These are phyloP conservation scores for Botrytis medusae DNA, from an alignment of 2,329 filamentous ascomycete genomes.

Conservation along the genomic window DNA sequence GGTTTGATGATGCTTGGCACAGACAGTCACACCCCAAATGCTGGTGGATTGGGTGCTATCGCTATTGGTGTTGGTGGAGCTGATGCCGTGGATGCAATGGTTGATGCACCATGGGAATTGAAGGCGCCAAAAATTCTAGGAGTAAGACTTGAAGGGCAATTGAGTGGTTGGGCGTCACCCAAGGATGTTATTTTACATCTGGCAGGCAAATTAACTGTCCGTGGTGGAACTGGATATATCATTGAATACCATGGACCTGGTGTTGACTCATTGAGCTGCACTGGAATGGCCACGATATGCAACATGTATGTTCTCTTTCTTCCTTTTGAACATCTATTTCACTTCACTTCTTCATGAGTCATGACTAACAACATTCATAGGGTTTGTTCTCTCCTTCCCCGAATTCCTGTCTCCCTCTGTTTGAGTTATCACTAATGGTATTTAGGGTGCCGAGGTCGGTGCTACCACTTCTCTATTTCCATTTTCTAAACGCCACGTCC, in stretches of 20 bases:
- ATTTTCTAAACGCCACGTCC: constrained; percentile 78
- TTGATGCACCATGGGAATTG: constrained; percentile 95
- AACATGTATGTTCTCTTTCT: constrained; percentile 58
- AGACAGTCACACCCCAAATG: constrained; percentile 95
- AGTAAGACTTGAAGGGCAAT: constrained; percentile 77
- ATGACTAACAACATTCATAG: not conserved
- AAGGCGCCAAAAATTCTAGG: constrained; percentile 91
- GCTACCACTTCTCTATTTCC: constrained; percentile 76
- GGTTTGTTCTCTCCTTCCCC: not conserved
- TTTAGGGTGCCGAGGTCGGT: constrained; percentile 76
- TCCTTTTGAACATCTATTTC: not conserved
- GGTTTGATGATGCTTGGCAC: constrained; percentile 99
- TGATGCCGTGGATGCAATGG: constrained; percentile 93
- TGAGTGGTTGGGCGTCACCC: constrained; percentile 87
- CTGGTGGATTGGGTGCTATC: constrained; percentile 88
- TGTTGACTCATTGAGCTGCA: constrained; percentile 83
- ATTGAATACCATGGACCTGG: constrained; percentile 94
- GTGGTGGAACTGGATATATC: constrained; percentile 90
- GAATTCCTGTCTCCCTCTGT: not conserved
- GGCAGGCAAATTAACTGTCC: constrained; percentile 85
- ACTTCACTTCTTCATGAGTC: not conserved
- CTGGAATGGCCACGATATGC: constrained; percentile 87
- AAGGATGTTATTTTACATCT: constrained; percentile 94
- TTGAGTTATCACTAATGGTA: not conserved
- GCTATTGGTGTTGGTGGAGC: constrained; percentile 97